phyloP scores from a whole-genome alignment of 768 basidiomycete genomes.

The Candolleomyces efflorescens region DNA sequence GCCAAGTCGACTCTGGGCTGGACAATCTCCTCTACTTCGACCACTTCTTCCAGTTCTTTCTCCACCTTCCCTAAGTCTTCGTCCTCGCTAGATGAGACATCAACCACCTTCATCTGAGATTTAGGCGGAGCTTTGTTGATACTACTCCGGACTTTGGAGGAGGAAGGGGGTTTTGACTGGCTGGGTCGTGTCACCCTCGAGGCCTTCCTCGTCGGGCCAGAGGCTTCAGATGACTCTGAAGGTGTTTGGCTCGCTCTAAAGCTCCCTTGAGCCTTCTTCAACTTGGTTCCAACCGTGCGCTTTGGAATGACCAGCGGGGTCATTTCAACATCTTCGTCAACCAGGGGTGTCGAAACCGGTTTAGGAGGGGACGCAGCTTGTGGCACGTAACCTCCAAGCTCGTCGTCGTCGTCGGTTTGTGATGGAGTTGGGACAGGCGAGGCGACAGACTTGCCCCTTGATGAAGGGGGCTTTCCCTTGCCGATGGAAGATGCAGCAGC shows the following conservation, averaged over 20 bases:
- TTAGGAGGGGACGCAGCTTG: constrained; percentile 10
- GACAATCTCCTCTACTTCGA: not conserved
- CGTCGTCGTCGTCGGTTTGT: constrained; percentile 16
- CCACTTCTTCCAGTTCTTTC: constrained; percentile 1
- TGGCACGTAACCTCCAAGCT: constrained; percentile 13
- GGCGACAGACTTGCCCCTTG: constrained; percentile 8
- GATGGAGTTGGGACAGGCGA: constrained; percentile 8
- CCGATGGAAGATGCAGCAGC: not conserved
- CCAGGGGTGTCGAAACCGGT: not conserved
- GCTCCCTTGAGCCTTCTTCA: not conserved
- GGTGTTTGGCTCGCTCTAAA: too few species aligned
- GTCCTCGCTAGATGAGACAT: constrained; percentile 40
- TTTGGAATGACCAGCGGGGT: constrained; percentile 7
- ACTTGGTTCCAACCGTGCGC: not conserved
- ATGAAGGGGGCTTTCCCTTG: constrained; percentile 10
- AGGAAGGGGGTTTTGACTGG: not conserved
- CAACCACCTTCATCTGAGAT: constrained; percentile 30
- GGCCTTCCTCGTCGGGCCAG: not conserved
- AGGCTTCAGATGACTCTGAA: not conserved
- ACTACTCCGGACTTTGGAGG: not conserved
- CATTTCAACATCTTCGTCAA: constrained; percentile 7
- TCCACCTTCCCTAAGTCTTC: constrained; percentile 6
- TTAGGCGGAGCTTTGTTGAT: constrained; percentile 10
- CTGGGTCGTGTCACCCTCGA: not conserved
- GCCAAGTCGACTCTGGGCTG: not conserved